Evolutionary conservation across 2,329 filamentous ascomycete genomes (phyloP).

Genomic region (Curvularia eragrostidis): DNA sequence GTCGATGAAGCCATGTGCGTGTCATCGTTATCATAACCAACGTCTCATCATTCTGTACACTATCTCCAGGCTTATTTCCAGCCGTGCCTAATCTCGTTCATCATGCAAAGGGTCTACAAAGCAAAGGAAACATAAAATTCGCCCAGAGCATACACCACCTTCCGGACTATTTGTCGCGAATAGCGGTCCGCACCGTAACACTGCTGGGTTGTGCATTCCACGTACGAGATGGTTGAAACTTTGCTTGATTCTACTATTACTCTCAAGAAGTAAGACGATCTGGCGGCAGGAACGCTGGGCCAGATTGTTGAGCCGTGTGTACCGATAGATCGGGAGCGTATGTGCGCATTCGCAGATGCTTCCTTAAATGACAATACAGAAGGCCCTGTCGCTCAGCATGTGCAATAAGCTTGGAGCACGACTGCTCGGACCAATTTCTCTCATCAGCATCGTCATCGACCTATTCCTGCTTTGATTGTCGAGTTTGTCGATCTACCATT

Average conservation of each 20-base stretch:
- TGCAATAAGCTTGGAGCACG: conserved; percentile 2
- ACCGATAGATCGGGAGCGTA: not conserved
- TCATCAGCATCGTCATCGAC: not conserved
- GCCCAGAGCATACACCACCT: not conserved
- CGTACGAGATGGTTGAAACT: not conserved
- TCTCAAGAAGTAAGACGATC: not conserved
- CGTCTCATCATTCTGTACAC: not conserved
- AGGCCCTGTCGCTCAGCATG: not conserved
- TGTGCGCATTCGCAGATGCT: not conserved
- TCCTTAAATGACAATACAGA: not conserved
- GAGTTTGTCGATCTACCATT: not conserved
- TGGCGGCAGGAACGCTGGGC: not conserved
- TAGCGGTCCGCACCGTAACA: conserved; percentile 6
- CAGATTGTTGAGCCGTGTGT: not conserved
- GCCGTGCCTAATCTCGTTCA: not conserved
- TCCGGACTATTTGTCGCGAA: not conserved
- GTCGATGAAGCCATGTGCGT: not conserved
- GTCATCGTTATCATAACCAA: not conserved
- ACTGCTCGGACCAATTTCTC: not conserved
- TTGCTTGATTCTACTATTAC: not conserved
- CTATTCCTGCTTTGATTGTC: not conserved
- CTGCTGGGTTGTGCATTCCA: not conserved
- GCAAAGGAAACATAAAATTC: no score
- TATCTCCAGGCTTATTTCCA: not conserved
- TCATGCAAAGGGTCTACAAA: not conserved